Base-by-base conservation (phyloP, 2,329 filamentous ascomycete genomes). In the Daldinia sp. region DNA sequence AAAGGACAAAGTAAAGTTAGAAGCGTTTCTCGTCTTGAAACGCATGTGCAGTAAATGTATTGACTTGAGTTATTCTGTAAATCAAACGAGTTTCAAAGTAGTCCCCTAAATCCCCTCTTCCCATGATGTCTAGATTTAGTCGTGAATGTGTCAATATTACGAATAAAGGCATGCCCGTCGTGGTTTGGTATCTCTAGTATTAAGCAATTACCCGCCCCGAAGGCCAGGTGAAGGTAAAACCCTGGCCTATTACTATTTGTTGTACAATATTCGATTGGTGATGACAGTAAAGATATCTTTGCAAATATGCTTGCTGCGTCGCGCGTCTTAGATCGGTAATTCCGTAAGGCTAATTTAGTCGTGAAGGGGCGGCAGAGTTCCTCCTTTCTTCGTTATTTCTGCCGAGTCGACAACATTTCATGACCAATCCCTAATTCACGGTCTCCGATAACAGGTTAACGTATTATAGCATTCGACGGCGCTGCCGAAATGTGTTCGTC, bases 101-200 rank as follows among this genome's bases (percentile, higher is more conserved):
- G 55, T 55, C 23, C 25, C 53, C 48, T 62, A 53, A 39, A 29
- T 37, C 39, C 61, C 61, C 58, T 56, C 64, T 62, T 62, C 58
- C 64, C 66, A 58, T 70, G 55, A 66, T 60, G 63, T 72, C 70
- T 72, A 73, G 67, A n/a, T 61, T 67, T 70, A 68, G 70, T 71
- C 68, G 63, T 73, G 41, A 67, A 64, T 69, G 66, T 54, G 63
- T 64, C 56, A 63, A 68, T 45, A 67, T 65, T 63, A 70, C 69
- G 62, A 64, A 49, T 59, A 63, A 62, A 45, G 60, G 58, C 66
- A 67, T 70, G 66, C 66, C 64, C 67, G 67, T 71, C 68, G 70
- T 69, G 61, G 69, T 63, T 67, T 64, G 66, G 62, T 68, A 71
- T 69, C 68, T 72, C 69, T 72, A 72, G 54, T 65, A 69, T 69